Conservation (phyloP, 371 early-diverging fungal species). For the Smittium culicis region DNA sequence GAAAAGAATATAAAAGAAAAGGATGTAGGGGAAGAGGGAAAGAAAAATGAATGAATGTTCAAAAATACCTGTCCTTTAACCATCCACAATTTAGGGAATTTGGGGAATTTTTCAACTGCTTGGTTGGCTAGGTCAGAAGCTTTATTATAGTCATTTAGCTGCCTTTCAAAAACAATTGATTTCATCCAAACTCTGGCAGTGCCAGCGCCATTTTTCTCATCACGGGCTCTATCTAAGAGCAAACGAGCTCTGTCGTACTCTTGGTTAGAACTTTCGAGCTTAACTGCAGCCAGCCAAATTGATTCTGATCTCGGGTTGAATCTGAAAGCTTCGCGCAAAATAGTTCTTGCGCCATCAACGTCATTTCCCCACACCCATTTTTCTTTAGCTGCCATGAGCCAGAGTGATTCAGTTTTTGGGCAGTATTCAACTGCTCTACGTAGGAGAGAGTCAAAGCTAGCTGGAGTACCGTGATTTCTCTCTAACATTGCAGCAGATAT, state of each 20-base stretch:
- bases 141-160: constrained; percentile 44
- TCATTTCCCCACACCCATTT: constrained; percentile 70
- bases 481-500: constrained; percentile 75
- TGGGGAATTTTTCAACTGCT: constrained; percentile 55
- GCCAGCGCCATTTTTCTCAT: constrained; percentile 31
- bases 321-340: constrained; percentile 72
- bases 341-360: constrained; percentile 69
- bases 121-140: constrained; percentile 57
- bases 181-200: constrained; percentile 84
- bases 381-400: constrained; percentile 94
- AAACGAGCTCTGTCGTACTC: constrained; percentile 66
- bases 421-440: constrained; percentile 74
- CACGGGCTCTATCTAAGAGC: constrained; percentile 61
- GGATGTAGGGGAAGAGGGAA: no score
- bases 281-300: constrained; percentile 91
- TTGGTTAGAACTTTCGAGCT: constrained; percentile 78
- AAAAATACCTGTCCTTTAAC: constrained; percentile 80
- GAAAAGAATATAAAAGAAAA: no score
- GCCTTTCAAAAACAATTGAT: constrained; percentile 71
- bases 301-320: constrained; percentile 85
- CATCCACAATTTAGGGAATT: constrained; percentile 84
- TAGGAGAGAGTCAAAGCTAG: constrained; percentile 61
- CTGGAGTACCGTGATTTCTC: constrained; percentile 65
- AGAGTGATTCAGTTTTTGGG: constrained; percentile 84
- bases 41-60: no score